Base-by-base conservation (phyloP, 176 grass and related monocot species). In the Coix lacrymajobi region DNA sequence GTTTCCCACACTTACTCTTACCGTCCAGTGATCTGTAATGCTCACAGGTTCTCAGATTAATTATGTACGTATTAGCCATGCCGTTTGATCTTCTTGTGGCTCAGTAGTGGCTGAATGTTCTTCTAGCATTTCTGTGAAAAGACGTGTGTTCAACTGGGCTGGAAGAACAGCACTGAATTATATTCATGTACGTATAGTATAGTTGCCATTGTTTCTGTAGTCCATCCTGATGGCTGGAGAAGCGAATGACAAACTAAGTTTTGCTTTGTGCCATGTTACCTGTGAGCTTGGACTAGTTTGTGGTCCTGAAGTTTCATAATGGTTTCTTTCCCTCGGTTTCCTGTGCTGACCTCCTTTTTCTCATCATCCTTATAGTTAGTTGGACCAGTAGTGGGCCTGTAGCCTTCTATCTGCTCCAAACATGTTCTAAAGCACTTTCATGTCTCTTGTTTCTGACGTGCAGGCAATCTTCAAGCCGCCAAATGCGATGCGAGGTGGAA, bases 381-480 rank as follows among this genome's bases (percentile, higher is more conserved):
- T 57, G 39, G 39, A 9, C 48, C 37, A 49, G 15, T 38, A 71
- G n/a, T 49, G 40, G 31, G 19, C 7, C 52, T 56, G 33, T 64
- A 56, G 33, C 49, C 60, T n/a, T 66, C 43, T 36, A 8, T 58
- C 13, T 45, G 28, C 15, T 72, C 36, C 4, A 36, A 57, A n/a
- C n/a, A n/a, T 81, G 67, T 54, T 29, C 22, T 78, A 57, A 57
- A 37, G 36, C 78, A 72, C 44, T 72, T 44, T 30, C 54, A 19
- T 77, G 36, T 56, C 31, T 45, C 1, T 56, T 72, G 43, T 32
- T 83, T 41, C 57, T 73, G 64, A n/a, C 17, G 86, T 82, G 68
- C 71, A 97, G 95, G 95, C 95, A 40, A 91, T 88, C 69, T 88
- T 98, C 71, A 98, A 93, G 76, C 95, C 90, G 11, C 88, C 92